Base-by-base conservation (phyloP, 2,329 filamentous ascomycete genomes). In the Cladosporium phlei region DNA sequence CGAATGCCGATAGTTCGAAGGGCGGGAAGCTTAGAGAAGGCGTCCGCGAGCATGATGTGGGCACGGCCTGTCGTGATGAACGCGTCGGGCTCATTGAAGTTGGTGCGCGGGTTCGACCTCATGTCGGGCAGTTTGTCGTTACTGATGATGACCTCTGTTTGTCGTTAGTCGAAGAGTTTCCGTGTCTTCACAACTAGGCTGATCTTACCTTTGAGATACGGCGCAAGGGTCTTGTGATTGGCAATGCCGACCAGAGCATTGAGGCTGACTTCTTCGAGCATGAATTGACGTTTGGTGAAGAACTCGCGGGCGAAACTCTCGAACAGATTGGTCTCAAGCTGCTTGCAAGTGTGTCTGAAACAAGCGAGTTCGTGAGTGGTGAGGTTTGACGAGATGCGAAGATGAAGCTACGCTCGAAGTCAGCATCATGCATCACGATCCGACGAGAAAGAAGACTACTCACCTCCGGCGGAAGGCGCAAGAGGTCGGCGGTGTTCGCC, bases 271-370 rank as follows among this genome's bases (percentile, higher is more conserved):
- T 76, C 67, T 2, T 74, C 75, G 45, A 83, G 58, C 76, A 83
- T 81, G 63, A 85, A 86, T 57, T 85, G 80, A 56, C 76, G 78
- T 60, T 79, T 80, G 40, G 67, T 70, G 64, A 86, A 86, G 68
- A 82, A 86, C 52, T 83, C 80, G 19, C 67, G 67, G 21, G 74
- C 69, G 54, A 85, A 85, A 25, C 68, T 69, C 38, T 72, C 67
- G 61, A 78, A 78, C 10, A 83, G 66, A 2, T 69, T 66, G 16
- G 64, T 63, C 58, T 85, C 80, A 10, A 81, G 58, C 14, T 68
- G 60, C 46, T 73, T 78, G 66, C 79, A 82, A 2, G 71, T 71
- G 12, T 73, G 64, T 5, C 82, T 79, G 6, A 85, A 59, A 10
- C 64, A 60, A 48, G 74, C 69, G 14, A 83, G 71, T 6, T 84